phyloP scores from a whole-genome alignment of 2,329 filamentous ascomycete species.

The Botrytis medusae region DNA sequence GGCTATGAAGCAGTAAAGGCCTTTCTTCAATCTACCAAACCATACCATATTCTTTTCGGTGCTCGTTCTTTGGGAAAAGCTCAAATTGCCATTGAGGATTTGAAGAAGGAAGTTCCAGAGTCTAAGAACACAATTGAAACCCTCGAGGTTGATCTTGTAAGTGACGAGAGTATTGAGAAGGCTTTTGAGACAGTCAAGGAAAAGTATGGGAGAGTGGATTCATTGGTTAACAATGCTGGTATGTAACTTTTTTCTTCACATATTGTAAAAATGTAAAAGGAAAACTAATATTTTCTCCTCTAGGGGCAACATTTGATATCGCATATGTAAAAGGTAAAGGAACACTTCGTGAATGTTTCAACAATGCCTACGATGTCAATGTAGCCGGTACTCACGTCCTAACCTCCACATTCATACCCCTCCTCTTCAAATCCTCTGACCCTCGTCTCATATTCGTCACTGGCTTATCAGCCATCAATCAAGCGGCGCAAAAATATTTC shows the following conservation, averaged over 20 bases:
- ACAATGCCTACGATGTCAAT: constrained; percentile 38
- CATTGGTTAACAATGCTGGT: constrained; percentile 33
- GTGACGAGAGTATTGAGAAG: constrained; percentile 32
- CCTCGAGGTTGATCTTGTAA: constrained; percentile 31
- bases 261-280: background rate
- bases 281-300: background rate
- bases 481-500: constrained; percentile 33
- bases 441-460: constrained; percentile 50
- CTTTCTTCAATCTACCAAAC: constrained; percentile 40
- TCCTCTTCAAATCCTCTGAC: constrained; percentile 45
- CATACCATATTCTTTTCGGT: constrained; percentile 45
- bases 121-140: constrained; percentile 32
- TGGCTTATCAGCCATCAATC: constrained; percentile 42
- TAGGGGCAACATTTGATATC: constrained; percentile 37
- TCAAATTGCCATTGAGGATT: constrained; percentile 40
- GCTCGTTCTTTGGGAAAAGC: constrained; percentile 42
- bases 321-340: constrained; percentile 36
- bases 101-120: constrained; percentile 40
- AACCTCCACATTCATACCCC: constrained; percentile 40
- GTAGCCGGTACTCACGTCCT: constrained; percentile 38
- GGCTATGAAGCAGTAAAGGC: constrained; percentile 46
- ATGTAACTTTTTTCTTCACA: constrained; percentile 19
- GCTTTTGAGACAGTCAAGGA: constrained; percentile 28
- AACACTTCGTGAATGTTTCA: constrained; percentile 34
- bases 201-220: constrained; percentile 27